Conservation (phyloP, 129 eudicot genomes). For the Helianthus annuus region HanXRQr2.0-SUNRISE NC_035438.2:21225585-21226084, state of each 20-base stretch:
- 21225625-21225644: conserved; percentile 84
- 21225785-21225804: conserved; percentile 62
- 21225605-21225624: conserved; percentile 79
- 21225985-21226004: conserved; percentile 37
- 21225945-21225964: conserved; percentile 66
- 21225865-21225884: conserved; percentile 78
- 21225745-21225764: conserved; percentile 57
- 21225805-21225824: conserved; percentile 61
- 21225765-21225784: no score
- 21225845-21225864: no score
- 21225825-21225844: conserved; percentile 70
- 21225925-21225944: conserved; percentile 77
- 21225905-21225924: conserved; percentile 65
- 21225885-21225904: conserved; percentile 72
- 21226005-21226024: conserved; percentile 30
- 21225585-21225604: conserved; percentile 42
- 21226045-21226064: conserved; percentile 34
- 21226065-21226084: conserved; percentile 38
- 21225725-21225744: conserved; percentile 47
- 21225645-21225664: conserved; percentile 94
- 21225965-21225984: conserved; percentile 60
- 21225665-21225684: conserved; percentile 53
- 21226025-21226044: conserved; percentile 46
- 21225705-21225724: conserved; percentile 48
- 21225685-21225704: conserved; percentile 54